A percentile compares a stretch with the other conserved stretches of the same genome.
Conservation (phyloP, 768 basidiomycete species). For the Russula abietina region DNA sequence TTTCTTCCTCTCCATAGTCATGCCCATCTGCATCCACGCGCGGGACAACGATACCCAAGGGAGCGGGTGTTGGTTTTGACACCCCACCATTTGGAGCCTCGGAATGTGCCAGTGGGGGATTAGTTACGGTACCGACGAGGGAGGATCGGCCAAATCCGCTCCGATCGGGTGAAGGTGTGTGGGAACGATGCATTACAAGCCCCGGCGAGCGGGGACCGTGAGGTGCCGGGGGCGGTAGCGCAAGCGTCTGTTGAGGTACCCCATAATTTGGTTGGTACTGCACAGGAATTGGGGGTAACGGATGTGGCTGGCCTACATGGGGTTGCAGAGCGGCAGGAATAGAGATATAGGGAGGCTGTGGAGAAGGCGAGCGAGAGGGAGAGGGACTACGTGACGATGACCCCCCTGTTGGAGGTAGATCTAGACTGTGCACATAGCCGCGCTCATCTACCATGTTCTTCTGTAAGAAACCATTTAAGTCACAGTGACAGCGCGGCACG, state of each 20-base stretch:
- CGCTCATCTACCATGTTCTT: conserved; percentile 37
- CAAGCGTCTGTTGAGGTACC: conserved; percentile 38
- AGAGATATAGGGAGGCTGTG: conserved; percentile 31
- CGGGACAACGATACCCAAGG: conserved; percentile 6
- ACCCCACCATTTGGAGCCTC: conserved; percentile 7
- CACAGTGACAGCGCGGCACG: not conserved
- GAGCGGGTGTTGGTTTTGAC: not conserved
- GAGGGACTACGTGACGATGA: conserved; percentile 43
- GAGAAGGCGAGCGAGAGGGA: conserved; percentile 40
- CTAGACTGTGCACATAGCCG: conserved; percentile 29
- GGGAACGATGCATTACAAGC: conserved; percentile 42
- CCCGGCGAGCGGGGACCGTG: conserved; percentile 66
- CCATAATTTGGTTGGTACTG: conserved; percentile 25
- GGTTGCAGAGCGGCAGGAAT: conserved; percentile 30
- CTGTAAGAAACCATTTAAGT: conserved; percentile 25
- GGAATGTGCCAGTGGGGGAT: conserved; percentile 6
- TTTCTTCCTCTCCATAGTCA: conserved; percentile 30
- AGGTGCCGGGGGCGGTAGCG: conserved; percentile 62
- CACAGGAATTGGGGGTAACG: conserved; percentile 35
- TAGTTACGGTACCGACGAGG: conserved; percentile 10
- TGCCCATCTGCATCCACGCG: not conserved
- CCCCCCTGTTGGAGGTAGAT: conserved; percentile 29
- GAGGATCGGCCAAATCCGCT: conserved; percentile 18
- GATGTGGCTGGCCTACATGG: conserved; percentile 32
- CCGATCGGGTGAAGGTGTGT: conserved; percentile 67